Conservation (phyloP, 2,329 filamentous ascomycete species). For the Aspergillus neotritici region DNA sequence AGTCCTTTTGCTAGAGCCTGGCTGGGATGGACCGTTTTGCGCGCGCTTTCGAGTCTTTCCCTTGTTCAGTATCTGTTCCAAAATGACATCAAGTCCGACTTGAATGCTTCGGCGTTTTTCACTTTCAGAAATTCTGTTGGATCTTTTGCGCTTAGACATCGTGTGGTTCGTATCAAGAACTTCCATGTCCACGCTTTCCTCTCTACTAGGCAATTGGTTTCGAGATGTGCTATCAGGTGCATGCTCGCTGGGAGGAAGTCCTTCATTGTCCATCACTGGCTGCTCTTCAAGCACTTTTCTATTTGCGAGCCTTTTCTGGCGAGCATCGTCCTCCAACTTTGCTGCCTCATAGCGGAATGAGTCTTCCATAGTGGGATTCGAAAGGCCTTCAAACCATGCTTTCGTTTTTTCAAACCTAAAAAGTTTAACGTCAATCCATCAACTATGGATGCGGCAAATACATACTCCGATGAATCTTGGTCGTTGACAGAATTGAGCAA, state of each 20-base stretch:
- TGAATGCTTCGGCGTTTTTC: slow-evolving; percentile 12
- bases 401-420: slow-evolving; percentile 10
- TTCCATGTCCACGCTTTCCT: not conserved
- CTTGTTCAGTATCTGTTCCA: slow-evolving; percentile 1
- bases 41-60: slow-evolving; percentile 1
- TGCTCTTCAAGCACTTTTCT: slow-evolving; percentile 1
- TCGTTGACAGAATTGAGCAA: too few species aligned
- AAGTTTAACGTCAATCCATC: not conserved
- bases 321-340: slow-evolving; percentile 1
- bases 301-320: slow-evolving; percentile 4
- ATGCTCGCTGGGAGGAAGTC: not conserved
- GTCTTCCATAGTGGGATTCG: slow-evolving; percentile 7
- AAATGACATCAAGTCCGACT: slow-evolving; percentile 9
- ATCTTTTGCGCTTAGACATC: not conserved
- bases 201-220: not conserved
- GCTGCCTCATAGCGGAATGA: slow-evolving; percentile 9
- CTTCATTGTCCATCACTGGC: not conserved
- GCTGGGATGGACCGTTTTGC: not conserved
- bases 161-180: not conserved
- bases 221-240: not conserved
- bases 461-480: too few species aligned
- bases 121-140: slow-evolving; percentile 11
- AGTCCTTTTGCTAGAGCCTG: not conserved
- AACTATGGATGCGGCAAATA: too few species aligned
- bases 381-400: slow-evolving; percentile 4